Conservation (phyloP, 2,329 filamentous ascomycete genomes). For the Colletotrichum kahawae region DNA sequence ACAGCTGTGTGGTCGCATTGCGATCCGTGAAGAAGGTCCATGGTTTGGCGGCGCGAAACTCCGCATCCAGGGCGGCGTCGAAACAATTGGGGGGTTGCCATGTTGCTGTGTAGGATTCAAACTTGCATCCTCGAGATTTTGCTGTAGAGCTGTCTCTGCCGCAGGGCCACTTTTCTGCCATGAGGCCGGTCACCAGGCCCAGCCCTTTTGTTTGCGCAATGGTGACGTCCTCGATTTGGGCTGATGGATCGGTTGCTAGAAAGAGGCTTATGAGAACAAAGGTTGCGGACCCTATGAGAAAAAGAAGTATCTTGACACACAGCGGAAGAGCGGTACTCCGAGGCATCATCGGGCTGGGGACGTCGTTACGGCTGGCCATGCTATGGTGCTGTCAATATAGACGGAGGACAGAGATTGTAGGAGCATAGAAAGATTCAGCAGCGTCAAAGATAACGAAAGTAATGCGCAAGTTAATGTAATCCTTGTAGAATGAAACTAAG, state of each 20-base stretch:
- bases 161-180: background rate
- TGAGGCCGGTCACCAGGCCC: background rate
- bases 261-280: background rate
- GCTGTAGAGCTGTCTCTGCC: background rate
- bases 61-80: background rate
- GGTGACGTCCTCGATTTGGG: background rate
- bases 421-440: background rate
- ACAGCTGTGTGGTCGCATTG: background rate
- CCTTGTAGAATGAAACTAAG: background rate
- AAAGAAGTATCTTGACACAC: background rate
- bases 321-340: background rate
- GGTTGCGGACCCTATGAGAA: background rate
- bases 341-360: background rate
- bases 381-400: background rate
- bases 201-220: background rate
- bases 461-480: background rate
- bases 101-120: conserved; percentile 1
- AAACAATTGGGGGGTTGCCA: background rate
- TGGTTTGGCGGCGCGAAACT: background rate
- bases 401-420: rapidly evolving
- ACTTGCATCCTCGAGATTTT: background rate
- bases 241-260: background rate
- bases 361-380: background rate
- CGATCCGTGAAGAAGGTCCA: background rate
- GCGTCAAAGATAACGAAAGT: background rate